These are phyloP conservation scores for Solanum sejunctum DNA, from an alignment of 257 asterid genomes.

Conservation along the genomic window DNA sequence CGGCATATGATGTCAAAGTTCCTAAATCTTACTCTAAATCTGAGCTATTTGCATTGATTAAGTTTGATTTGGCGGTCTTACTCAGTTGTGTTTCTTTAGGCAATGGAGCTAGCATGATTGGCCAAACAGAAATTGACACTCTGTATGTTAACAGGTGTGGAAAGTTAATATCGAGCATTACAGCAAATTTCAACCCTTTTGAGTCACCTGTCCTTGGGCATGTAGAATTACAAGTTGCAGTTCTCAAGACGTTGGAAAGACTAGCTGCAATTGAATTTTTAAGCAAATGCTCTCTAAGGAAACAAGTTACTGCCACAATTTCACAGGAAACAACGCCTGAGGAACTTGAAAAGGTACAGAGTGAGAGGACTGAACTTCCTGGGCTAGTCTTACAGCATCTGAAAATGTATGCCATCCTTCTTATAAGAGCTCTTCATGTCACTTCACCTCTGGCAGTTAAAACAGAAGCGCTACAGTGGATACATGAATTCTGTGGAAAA, in stretches of 20 bases:
- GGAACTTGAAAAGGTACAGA: constrained; percentile 28
- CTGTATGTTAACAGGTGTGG: constrained; percentile 45
- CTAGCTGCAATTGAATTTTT: constrained; percentile 52
- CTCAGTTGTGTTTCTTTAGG: constrained; percentile 50
- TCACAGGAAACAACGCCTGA: constrained; percentile 24
- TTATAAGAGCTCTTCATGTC: constrained; percentile 52
- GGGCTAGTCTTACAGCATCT: constrained; percentile 40
- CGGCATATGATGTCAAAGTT: constrained; percentile 12
- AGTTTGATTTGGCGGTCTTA: constrained; percentile 66
- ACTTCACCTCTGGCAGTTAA: constrained; percentile 75
- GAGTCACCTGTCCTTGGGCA: constrained; percentile 31
- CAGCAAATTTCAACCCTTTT: constrained; percentile 53
- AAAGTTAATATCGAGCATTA: constrained; percentile 39
- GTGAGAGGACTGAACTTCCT: constrained; percentile 28
- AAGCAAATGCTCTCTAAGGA: constrained; percentile 48
- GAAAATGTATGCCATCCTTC: constrained; percentile 42
- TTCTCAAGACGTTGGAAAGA: constrained; percentile 57
- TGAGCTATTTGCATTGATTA: constrained; percentile 59
- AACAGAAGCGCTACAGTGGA: constrained; percentile 73
- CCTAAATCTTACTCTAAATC: constrained; percentile 35
- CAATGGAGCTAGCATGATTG: constrained; percentile 29
- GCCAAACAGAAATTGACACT: constrained; percentile 31
- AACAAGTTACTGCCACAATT: constrained; percentile 23
- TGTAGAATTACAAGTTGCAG: constrained; percentile 62
- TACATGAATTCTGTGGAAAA: constrained; percentile 51